Base-by-base conservation (phyloP, 2,329 filamentous ascomycete genomes). In the Zasmidium cellare region DNA sequence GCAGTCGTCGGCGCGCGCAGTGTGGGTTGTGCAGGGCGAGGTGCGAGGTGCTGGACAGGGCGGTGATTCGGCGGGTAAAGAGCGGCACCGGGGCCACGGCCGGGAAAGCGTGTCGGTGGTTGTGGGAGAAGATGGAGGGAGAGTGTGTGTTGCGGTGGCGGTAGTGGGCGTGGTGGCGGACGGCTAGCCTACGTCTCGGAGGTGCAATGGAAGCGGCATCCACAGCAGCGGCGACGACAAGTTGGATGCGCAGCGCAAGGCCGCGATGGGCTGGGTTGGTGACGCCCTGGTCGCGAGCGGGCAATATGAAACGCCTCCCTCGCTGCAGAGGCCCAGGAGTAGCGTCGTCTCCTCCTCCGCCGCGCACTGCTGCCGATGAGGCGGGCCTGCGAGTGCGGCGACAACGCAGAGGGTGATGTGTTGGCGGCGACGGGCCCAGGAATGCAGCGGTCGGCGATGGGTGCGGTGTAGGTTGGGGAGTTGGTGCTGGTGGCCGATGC, bases 1-100 rank as follows among this genome's bases (percentile, higher is more conserved):
- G 58, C 52, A 31, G 55, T 41, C 31, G 57, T 46, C 24, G 54
- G 28, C 45, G 53, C 51, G 53, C 51, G 41, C 53, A 28, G 23
- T 53, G 12, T 19, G 11, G 12, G 51, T 20, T 23, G 48, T 20
- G 16, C 14, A 9, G 9, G 2, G 22, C 20, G 23, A 19, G 38
- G 31, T 49, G 22, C 22, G 46, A 49, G 7, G 46, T 49, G 9
- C 20, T 11, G 14, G 22, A 23, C 22, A 49, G 35, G 35, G 46
- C 22, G 46, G 46, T 28, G 20, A 18, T 24, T 49, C 19, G 53
- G 20, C 35, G 46, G 28, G 24, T 23, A 41, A 22, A 54, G 45
- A 24, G 52, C 41, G 52, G 52, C 23, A 16, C 22, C 46, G 46
- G 46, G 22, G 25, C 18, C 46, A 20, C n/a, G 46, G 6, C 22